Conservation (phyloP, 106 monocot species). For the Posidonia australis region DNA sequence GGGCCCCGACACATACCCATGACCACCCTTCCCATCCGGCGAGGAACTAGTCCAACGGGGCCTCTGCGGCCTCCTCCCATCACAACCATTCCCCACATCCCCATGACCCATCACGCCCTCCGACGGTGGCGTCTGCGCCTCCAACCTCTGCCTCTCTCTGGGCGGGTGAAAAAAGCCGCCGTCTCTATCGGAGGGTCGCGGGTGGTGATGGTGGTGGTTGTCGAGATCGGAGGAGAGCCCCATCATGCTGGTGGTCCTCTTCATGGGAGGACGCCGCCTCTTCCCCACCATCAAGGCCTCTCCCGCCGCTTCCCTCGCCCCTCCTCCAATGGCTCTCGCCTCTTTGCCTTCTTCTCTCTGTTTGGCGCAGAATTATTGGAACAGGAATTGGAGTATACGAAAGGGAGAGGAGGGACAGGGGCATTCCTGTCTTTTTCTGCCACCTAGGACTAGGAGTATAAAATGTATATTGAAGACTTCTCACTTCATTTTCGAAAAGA, state of each 20-base stretch:
- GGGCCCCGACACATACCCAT: neutral
- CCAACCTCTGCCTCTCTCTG: neutral
- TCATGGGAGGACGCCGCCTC: conserved; percentile 18
- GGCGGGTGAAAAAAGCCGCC: neutral
- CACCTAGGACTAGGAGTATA: no score
- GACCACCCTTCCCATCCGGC: neutral
- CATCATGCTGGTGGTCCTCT: conserved; percentile 16
- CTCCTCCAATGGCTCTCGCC: neutral
- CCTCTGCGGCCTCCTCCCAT: conserved; percentile 2
- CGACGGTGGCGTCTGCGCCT: neutral
- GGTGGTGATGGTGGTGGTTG: neutral
- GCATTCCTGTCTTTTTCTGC: neutral
- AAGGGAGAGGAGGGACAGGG: neutral
- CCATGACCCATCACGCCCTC: neutral
- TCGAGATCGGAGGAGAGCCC: conserved; percentile 7
- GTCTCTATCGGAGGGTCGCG: neutral
- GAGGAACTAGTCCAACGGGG: neutral
- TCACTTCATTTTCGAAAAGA: no score
- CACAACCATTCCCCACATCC: neutral
- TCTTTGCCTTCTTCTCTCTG: no score
- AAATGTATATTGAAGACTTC: no score
- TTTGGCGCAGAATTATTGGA: no score
- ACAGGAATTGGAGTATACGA: no score
- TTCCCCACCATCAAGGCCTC: conserved; percentile 16
- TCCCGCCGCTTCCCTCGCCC: conserved; percentile 3